Percentiles rank a stretch among this genome's conserved stretches.
These are phyloP conservation scores for Escovopsis sp. DNA, from an alignment of 2,329 filamentous ascomycete genomes.

Conservation along the genomic window DNA sequence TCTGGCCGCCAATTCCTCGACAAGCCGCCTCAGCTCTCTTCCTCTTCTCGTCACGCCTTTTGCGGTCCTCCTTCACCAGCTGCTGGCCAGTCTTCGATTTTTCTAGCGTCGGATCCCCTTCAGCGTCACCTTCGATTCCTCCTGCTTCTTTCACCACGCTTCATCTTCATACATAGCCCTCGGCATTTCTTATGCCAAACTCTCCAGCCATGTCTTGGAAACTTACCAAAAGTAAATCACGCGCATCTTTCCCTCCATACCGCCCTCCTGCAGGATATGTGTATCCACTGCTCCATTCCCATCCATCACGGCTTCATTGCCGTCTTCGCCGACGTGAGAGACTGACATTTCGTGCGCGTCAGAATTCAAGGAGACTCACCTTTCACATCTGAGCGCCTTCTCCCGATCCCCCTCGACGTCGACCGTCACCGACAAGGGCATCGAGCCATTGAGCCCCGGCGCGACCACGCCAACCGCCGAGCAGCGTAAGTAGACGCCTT, in stretches of 20 bases:
- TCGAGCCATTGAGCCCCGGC: constrained; percentile 39
- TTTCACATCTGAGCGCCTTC: constrained; percentile 79
- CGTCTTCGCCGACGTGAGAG: neutral
- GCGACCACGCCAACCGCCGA: constrained; percentile 44
- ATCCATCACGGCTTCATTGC: neutral
- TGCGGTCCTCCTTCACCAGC: neutral
- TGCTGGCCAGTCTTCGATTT: no score
- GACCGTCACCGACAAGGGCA: constrained; percentile 60
- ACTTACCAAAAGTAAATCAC: constrained; percentile 38
- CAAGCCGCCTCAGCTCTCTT: neutral
- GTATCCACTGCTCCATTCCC: no score
- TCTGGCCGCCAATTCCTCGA: no score
- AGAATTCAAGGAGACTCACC: constrained; percentile 91
- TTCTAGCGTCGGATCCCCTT: no score
- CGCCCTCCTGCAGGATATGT: neutral
- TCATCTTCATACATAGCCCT: constrained; percentile 1
- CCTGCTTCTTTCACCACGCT: neutral
- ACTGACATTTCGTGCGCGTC: constrained; percentile 1
- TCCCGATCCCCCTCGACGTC: constrained; percentile 86
- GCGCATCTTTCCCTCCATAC: neutral
- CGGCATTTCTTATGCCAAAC: constrained; percentile 7
- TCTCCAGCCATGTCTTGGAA: constrained; percentile 38
- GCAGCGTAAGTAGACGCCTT: constrained; percentile 58
- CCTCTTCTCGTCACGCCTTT: neutral
- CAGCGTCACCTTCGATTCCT: no score